phyloP scores from a whole-genome alignment of 352 stramenopile genomes.

The Phytopythium helicoides region DNA sequence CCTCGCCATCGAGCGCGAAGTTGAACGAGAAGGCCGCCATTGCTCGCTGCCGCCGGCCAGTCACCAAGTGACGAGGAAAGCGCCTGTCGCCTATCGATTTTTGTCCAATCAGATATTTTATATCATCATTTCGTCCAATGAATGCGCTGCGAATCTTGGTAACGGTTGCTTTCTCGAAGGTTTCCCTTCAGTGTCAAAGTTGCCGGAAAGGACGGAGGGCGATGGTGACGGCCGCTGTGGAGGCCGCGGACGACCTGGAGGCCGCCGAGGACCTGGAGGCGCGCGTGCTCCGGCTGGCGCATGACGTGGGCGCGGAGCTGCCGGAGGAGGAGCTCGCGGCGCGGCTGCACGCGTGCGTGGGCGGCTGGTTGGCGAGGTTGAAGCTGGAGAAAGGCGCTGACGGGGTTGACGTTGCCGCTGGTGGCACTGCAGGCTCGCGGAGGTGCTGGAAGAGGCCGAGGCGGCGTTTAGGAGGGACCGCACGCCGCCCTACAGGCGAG shows the following conservation, averaged over 20 bases:
- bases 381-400: constrained; percentile 5
- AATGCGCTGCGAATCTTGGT: not conserved
- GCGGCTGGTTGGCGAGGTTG: not conserved
- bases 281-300: constrained; percentile 56
- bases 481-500: constrained; percentile 63
- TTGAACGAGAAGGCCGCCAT: constrained; percentile 65
- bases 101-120: constrained; percentile 5
- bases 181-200: constrained; percentile 3
- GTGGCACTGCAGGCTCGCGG: constrained; percentile 51
- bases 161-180: constrained; percentile 1
- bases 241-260: constrained; percentile 39
- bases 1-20: constrained; percentile 37
- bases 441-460: constrained; percentile 77
- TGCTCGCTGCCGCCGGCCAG: not conserved
- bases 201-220: constrained; percentile 6
- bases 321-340: constrained; percentile 58
- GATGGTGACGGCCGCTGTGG: constrained; percentile 7
- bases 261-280: constrained; percentile 60
- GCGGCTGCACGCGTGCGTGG: constrained; percentile 74
- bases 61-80: no score
- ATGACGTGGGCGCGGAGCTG: constrained; percentile 48
- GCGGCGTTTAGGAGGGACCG: constrained; percentile 73
- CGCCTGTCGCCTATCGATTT: not conserved
- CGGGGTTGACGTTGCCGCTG: not conserved
- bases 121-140: constrained; percentile 6